These are phyloP conservation scores for Ogataea kodamae DNA, from an alignment of 805 yeast genomes.

Conservation along the genomic window DNA sequence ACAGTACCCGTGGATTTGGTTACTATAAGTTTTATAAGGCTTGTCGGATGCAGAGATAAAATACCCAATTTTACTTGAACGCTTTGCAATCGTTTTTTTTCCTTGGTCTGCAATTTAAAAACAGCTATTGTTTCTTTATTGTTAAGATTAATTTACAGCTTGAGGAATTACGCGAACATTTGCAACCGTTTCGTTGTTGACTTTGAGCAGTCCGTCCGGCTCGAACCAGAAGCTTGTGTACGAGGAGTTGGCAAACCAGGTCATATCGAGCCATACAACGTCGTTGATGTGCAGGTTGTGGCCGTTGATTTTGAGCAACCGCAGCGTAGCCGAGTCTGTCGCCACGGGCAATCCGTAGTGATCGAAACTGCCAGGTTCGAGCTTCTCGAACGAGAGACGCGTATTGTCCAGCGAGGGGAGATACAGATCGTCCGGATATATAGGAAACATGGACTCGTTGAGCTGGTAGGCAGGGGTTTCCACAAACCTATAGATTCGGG, in stretches of 20 bases:
- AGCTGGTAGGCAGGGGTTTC: slow-evolving; percentile 3
- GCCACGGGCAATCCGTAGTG: slow-evolving; percentile 32
- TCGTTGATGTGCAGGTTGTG: slow-evolving; percentile 12
- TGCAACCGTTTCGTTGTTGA: slow-evolving; percentile 21
- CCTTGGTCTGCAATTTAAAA: slow-evolving; percentile 10
- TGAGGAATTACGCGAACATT: slow-evolving; percentile 21
- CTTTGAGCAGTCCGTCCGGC: slow-evolving; percentile 14
- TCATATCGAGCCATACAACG: slow-evolving; percentile 25
- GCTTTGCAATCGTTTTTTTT: slow-evolving; percentile 10
- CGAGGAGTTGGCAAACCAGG: slow-evolving; percentile 7
- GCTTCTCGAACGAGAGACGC: slow-evolving; percentile 44
- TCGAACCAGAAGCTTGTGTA: slow-evolving; percentile 9
- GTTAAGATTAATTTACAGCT: slow-evolving; percentile 4
- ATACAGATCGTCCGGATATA: slow-evolving; percentile 35
- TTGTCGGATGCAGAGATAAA: too few species aligned
- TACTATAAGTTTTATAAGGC: too few species aligned
- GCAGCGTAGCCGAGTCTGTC: slow-evolving; percentile 17
- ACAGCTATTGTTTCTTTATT: slow-evolving; percentile 2
- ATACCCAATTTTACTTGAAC: slow-evolving; percentile 7
- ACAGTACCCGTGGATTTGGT: background rate
- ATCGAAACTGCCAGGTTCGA: slow-evolving; percentile 41
- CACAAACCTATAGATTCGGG: slow-evolving; percentile 11
- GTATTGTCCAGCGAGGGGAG: slow-evolving; percentile 40
- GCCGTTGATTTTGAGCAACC: slow-evolving; percentile 30
- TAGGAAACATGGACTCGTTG: slow-evolving; percentile 1